phyloP scores from a whole-genome alignment of 352 stramenopile genomes.

The Pythium aquatile region DNA sequence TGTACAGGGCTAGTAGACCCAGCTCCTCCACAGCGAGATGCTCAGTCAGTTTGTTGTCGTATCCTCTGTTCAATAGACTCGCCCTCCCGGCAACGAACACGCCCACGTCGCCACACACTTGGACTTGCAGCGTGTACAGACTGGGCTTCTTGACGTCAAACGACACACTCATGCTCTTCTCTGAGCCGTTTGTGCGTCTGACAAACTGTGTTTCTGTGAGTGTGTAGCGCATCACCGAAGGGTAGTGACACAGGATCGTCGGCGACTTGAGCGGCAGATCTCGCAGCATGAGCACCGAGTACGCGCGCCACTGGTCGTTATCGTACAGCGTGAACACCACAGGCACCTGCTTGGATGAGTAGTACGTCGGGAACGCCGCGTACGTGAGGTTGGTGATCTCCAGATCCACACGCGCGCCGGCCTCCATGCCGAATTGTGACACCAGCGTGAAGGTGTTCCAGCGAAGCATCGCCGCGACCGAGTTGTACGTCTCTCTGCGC shows the following conservation, averaged over 20 bases:
- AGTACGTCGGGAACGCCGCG: constrained; percentile 11
- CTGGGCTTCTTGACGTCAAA: constrained; percentile 48
- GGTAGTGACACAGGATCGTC: constrained; percentile 61
- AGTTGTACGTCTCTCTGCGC: constrained; percentile 9
- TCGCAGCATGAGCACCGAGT: constrained; percentile 54
- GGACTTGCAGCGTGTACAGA: constrained; percentile 60
- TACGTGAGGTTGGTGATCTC: constrained; percentile 36
- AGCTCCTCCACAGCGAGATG: constrained; percentile 64
- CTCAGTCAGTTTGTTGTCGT: constrained; percentile 50
- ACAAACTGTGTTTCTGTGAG: constrained; percentile 27
- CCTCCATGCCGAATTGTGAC: constrained; percentile 59
- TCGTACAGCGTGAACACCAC: constrained; percentile 63
- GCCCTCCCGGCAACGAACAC: constrained; percentile 46
- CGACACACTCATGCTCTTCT: neutral
- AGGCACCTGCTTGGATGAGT: constrained; percentile 28
- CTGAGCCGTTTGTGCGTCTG: constrained; percentile 2
- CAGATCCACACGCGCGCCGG: constrained; percentile 40
- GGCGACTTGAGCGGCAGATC: constrained; percentile 57
- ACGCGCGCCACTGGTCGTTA: constrained; percentile 58
- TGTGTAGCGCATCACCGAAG: constrained; percentile 44
- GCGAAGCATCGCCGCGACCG: constrained; percentile 28
- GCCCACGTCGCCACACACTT: constrained; percentile 49
- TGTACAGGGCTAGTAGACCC: constrained; percentile 54
- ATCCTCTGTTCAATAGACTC: constrained; percentile 59
- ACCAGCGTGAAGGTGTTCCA: constrained; percentile 70